Base-by-base conservation (phyloP, 306 rosid genomes). In the Vicia villosa region DNA sequence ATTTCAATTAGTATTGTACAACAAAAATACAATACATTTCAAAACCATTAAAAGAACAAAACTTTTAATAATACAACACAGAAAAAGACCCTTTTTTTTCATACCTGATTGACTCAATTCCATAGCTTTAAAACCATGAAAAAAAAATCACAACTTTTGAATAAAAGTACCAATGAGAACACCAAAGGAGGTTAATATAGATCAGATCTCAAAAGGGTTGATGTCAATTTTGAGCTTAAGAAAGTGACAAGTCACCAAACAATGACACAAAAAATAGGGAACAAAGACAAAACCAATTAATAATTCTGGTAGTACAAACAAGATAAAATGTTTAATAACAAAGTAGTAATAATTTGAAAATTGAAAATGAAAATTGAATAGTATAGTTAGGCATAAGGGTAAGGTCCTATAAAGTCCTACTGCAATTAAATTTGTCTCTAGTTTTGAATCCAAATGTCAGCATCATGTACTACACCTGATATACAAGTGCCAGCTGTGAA, bases 221-320 rank as follows among this genome's bases (percentile, higher is more conserved):
- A 49, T 43, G 70, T 43, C 70, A 58, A 50, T 73, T 21, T 65
- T 58, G 62, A 41, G 69, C 38, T 36, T 16, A 19, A 15, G 86
- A 78, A 4, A 78, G 73, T 34, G 86, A 83, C 83, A 75, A 21
- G 63, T 51, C 51, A 82, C 73, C 86, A 26, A 74, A 75, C 74
- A 37, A 6, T 54, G 83, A 75, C 79, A 71, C 37, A 34, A 42
- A 10, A 71, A 68, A 54, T n/a, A 40, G 79, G 74, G 64, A 67
- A 75, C 77, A 83, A 63, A 22, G 83, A 72, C 81, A 83, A 63
- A 61, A 34, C 5, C 43, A 52, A 70, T 75, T 12, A 81, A 71
- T 66, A 79, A 4, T 52, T 43, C 10, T 22, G 30, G 32, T 47
- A 66, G 40, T 47, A 70, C 47, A 7, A 69, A 38, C 61, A 46